These are phyloP conservation scores for Sclerotinia subarctica DNA, from an alignment of 2,329 filamentous ascomycete genomes.

Conservation along the genomic window DNA sequence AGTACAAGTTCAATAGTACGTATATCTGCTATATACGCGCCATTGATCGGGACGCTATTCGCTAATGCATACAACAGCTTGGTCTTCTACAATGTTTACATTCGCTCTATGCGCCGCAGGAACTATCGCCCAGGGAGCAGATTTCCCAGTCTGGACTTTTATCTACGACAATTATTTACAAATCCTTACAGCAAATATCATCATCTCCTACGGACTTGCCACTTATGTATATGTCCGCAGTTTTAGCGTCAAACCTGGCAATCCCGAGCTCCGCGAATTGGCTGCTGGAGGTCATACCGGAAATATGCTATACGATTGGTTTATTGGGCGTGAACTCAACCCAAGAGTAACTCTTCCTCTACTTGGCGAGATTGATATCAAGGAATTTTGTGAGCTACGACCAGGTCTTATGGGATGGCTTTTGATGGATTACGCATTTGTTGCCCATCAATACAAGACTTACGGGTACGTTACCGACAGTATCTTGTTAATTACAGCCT, in stretches of 20 bases:
- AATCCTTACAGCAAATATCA: conserved; percentile 76
- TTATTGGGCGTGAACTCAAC: conserved; percentile 93
- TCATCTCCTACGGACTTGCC: conserved; percentile 71
- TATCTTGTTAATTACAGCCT: conserved; percentile 72
- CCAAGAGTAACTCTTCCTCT: conserved; percentile 76
- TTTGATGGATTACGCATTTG: conserved; percentile 77
- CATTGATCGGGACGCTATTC: background rate
- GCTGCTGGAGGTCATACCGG: conserved; percentile 78
- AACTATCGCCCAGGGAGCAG: conserved; percentile 70
- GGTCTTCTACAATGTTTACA: conserved; percentile 71
- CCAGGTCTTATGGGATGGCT: conserved; percentile 89
- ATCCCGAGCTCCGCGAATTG: conserved; percentile 70
- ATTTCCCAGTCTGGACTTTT: conserved; percentile 88
- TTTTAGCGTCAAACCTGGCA: conserved; percentile 75
- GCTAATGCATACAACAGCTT: conserved; percentile 50
- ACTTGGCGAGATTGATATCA: conserved; percentile 84
- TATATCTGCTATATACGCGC: background rate
- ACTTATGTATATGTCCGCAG: conserved; percentile 78
- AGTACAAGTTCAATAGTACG: conserved; percentile 77
- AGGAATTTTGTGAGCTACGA: conserved; percentile 85
- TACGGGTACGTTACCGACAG: conserved; percentile 83
- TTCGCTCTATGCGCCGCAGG: conserved; percentile 70
- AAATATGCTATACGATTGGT: conserved; percentile 92
- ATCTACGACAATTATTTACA: conserved; percentile 89
- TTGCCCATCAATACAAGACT: conserved; percentile 82